Conservation (phyloP, 169 alveolate genomes). For the Besnoitia besnoiti region DNA sequence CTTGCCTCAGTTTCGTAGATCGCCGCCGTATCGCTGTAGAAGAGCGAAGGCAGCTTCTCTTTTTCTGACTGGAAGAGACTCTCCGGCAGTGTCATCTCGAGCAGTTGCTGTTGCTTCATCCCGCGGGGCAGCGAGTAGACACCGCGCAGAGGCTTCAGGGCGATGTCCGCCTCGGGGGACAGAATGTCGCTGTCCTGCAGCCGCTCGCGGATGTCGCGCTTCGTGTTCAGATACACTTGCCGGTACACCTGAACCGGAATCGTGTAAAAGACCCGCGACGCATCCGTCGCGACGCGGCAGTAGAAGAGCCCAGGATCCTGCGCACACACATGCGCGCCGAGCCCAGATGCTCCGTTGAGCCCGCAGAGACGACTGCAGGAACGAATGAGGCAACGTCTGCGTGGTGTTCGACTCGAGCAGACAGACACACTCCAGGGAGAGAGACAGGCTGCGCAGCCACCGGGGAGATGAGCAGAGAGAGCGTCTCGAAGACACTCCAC, state of each 20-base stretch:
- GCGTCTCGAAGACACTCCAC: too few relatives aligned
- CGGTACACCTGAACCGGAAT: constrained; percentile 18
- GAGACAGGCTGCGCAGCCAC: too few relatives aligned
- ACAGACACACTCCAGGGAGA: too few relatives aligned
- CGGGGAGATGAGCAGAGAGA: too few relatives aligned
- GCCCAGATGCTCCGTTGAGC: neutral
- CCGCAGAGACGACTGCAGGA: neutral
- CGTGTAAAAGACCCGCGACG: neutral
- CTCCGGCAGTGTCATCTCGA: neutral
- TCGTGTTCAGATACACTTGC: constrained; percentile 1
- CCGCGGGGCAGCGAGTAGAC: constrained; percentile 21
- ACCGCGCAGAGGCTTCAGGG: neutral
- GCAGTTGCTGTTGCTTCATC: neutral
- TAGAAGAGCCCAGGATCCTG: neutral
- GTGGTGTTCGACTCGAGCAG: too few relatives aligned
- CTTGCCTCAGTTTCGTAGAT: neutral
- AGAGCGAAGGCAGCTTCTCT: neutral
- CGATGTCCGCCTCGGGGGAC: neutral
- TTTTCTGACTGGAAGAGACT: neutral
- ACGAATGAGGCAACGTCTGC: too few relatives aligned
- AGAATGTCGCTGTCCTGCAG: neutral
- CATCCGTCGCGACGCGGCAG: neutral
- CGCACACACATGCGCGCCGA: neutral
- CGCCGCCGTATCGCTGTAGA: neutral
- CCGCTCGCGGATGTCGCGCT: neutral